phyloP scores from a whole-genome alignment of 805 yeast species.

The Kazachstania africana region DNA sequence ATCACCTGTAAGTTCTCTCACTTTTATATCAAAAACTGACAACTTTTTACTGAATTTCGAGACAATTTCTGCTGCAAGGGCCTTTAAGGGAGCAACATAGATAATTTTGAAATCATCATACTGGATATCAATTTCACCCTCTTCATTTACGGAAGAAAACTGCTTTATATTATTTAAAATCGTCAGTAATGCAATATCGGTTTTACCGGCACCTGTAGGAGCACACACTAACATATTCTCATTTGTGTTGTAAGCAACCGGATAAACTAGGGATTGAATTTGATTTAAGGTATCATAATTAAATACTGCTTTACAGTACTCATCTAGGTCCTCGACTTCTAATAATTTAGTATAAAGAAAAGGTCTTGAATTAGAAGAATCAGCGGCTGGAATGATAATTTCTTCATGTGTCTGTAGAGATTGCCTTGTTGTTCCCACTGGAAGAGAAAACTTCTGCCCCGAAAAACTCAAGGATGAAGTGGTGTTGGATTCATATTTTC shows the following conservation, averaged over 20 bases:
- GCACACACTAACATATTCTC: slow-evolving; percentile 96
- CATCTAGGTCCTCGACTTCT: slow-evolving; percentile 53
- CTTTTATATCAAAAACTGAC: slow-evolving; percentile 76
- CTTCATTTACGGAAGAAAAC: slow-evolving; percentile 42
- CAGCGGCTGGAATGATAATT: slow-evolving; percentile 68
- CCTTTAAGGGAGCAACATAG: slow-evolving; percentile 88
- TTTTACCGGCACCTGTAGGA: slow-evolving; percentile 97
- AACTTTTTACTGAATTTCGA: slow-evolving; percentile 73
- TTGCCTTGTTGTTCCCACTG: slow-evolving; percentile 65
- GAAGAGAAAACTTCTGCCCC: slow-evolving; percentile 72
- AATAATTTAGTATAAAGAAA: slow-evolving; percentile 37
- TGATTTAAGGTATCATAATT: slow-evolving; percentile 68
- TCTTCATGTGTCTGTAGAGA: slow-evolving; percentile 62
- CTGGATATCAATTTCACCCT: slow-evolving; percentile 50
- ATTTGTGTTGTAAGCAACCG: slow-evolving; percentile 84
- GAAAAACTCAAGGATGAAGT: slow-evolving; percentile 55
- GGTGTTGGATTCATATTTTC: slow-evolving; percentile 49
- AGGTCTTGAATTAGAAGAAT: slow-evolving; percentile 36
- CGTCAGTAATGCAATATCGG: slow-evolving; percentile 80
- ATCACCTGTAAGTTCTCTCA: slow-evolving; percentile 86
- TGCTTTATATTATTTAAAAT: slow-evolving; percentile 72
- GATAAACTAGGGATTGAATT: slow-evolving; percentile 83
- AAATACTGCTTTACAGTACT: slow-evolving; percentile 74
- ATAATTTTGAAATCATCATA: slow-evolving; percentile 82
- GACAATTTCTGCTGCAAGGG: slow-evolving; percentile 92